These are phyloP conservation scores for Exobasidium rhododendri DNA, from an alignment of 1,284 basidiomycete genomes.

Conservation along the genomic window DNA sequence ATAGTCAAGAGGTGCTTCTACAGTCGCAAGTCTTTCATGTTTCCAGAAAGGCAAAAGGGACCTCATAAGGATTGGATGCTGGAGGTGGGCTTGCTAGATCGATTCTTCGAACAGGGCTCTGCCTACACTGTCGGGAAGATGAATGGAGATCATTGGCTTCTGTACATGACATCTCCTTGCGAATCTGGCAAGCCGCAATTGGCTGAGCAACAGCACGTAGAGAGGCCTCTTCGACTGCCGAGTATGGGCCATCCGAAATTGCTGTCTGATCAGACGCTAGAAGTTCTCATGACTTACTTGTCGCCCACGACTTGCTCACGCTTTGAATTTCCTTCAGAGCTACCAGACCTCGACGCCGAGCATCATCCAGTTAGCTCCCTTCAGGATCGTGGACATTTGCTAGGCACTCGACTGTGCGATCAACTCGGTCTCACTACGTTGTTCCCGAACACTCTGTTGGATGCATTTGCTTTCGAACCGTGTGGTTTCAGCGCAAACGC, in stretches of 20 bases:
- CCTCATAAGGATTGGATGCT: slow-evolving; percentile 93
- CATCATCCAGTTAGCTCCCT: not conserved
- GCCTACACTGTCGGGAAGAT: slow-evolving; percentile 97
- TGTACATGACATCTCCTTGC: slow-evolving; percentile 65
- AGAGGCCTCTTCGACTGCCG: slow-evolving; percentile 33
- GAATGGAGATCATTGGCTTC: slow-evolving; percentile 97
- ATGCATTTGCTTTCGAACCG: slow-evolving; percentile 89
- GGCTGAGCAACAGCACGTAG: slow-evolving; percentile 47
- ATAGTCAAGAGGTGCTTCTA: slow-evolving; percentile 66
- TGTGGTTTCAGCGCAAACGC: slow-evolving; percentile 98
- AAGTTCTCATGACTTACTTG: slow-evolving; percentile 97
- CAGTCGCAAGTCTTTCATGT: slow-evolving; percentile 98
- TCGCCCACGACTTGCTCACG: slow-evolving; percentile 69
- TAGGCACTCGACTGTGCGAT: slow-evolving; percentile 69
- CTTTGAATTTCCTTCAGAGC: slow-evolving; percentile 67
- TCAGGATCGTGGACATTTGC: slow-evolving; percentile 58
- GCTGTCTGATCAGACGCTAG: slow-evolving; percentile 79
- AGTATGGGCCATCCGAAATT: slow-evolving; percentile 2
- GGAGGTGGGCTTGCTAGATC: slow-evolving; percentile 87
- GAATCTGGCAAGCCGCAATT: too few relatives aligned
- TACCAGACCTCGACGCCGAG: slow-evolving; percentile 14
- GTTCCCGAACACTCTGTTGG: slow-evolving; percentile 79
- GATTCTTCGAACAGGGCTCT: slow-evolving; percentile 74
- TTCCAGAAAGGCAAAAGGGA: slow-evolving; percentile 89
- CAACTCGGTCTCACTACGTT: slow-evolving; percentile 78